phyloP scores from a whole-genome alignment of 805 yeast species.

The Nematodospora valgi region DNA sequence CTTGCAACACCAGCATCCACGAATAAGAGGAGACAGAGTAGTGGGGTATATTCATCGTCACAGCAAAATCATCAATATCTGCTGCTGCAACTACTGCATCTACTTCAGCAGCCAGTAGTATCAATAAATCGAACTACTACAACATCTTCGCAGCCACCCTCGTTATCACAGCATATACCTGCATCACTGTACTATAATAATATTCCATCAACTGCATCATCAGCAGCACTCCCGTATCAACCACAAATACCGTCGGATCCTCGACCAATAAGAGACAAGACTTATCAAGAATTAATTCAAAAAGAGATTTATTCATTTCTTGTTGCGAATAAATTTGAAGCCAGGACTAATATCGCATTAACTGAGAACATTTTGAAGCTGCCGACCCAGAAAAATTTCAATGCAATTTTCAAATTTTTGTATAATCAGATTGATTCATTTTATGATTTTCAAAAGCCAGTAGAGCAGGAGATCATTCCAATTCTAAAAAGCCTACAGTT shows the following conservation, averaged over 20 bases:
- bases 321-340: conserved; percentile 61
- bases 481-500: conserved; percentile 64
- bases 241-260: conserved; percentile 47
- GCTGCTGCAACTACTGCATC: conserved; percentile 13
- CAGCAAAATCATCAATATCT: conserved; percentile 8
- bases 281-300: conserved; percentile 61
- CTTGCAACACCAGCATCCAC: conserved; percentile 34
- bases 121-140: conserved; percentile 11
- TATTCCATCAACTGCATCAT: conserved; percentile 10
- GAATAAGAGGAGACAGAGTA: conserved; percentile 22
- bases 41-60: conserved; percentile 4
- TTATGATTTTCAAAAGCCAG: conserved; percentile 60
- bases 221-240: conserved; percentile 9
- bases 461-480: conserved; percentile 73
- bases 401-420: conserved; percentile 72
- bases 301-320: conserved; percentile 68
- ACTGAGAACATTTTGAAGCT: conserved; percentile 59
- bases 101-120: neutral
- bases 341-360: conserved; percentile 69
- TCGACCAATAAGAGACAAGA: conserved; percentile 73
- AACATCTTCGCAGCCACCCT: conserved; percentile 13
- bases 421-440: conserved; percentile 78
- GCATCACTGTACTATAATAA: too few species aligned
- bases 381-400: conserved; percentile 88
- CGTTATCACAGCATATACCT: conserved; percentile 12